These are phyloP conservation scores for Lachnellula willkommii DNA, from an alignment of 2,329 filamentous ascomycete species.

Conservation along the genomic window DNA sequence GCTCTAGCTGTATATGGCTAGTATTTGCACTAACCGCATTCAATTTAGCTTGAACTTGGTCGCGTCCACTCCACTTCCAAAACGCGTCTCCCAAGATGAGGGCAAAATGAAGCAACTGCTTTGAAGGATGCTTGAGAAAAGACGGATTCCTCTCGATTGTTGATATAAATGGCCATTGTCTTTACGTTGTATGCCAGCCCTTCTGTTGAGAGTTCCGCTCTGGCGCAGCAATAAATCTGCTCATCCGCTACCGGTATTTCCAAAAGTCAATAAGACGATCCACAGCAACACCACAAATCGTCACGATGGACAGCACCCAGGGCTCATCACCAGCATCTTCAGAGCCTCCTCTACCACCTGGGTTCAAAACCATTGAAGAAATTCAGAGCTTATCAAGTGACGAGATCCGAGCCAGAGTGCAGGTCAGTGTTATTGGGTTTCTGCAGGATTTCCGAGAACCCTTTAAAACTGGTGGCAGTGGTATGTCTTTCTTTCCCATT, in stretches of 20 bases:
- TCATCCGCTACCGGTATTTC: no score
- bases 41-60: conserved; percentile 8
- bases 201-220: no score
- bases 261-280: background rate
- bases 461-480: conserved; percentile 48
- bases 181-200: no score
- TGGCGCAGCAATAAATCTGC: no score
- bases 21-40: no score
- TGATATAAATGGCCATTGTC: no score
- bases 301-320: conserved; percentile 8
- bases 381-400: conserved; percentile 42
- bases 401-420: conserved; percentile 20
- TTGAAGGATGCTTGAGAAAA: background rate
- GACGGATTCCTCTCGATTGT: no score
- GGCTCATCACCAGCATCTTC: background rate
- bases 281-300: background rate
- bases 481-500: conserved; percentile 7
- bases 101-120: background rate
- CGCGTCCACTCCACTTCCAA: conserved; percentile 8
- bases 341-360: conserved; percentile 31
- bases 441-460: conserved; percentile 60
- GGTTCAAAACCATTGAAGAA: conserved; percentile 39
- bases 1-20: no score
- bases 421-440: conserved; percentile 62
- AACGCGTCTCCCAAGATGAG: conserved; percentile 1